Percentiles rank a stretch among this genome's conserved stretches.
phyloP scores from a whole-genome alignment of 768 basidiomycete genomes.

The Lentinula edodes region DNA sequence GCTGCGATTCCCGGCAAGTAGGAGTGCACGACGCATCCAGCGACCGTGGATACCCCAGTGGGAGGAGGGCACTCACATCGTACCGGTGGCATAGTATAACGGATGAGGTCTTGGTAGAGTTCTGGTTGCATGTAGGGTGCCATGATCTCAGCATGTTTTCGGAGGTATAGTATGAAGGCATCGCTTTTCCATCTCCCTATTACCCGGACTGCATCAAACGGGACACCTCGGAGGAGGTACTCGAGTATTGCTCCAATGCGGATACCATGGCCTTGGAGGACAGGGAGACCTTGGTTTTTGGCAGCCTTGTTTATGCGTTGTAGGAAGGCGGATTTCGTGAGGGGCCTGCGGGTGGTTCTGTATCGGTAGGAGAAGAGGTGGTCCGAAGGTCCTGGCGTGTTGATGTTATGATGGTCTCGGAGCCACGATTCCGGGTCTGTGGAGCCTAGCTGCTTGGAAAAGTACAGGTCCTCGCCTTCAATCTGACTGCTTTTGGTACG shows the following conservation, averaged over 20 bases:
- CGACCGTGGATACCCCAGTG: not conserved
- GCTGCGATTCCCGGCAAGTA: not conserved
- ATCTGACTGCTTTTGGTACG: conserved; percentile 18
- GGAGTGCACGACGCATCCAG: conserved; percentile 4
- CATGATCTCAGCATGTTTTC: conserved; percentile 15
- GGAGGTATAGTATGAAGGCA: conserved; percentile 14
- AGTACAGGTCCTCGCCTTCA: conserved; percentile 25
- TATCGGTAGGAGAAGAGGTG: conserved; percentile 25
- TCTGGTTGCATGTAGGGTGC: conserved; percentile 14
- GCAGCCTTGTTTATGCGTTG: conserved; percentile 7
- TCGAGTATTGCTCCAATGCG: conserved; percentile 19
- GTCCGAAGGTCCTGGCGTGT: conserved; percentile 11
- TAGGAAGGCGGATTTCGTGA: conserved; percentile 12
- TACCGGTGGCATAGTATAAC: conserved; percentile 7
- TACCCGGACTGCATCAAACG: conserved; percentile 17
- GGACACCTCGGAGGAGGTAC: conserved; percentile 16
- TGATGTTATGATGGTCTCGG: conserved; percentile 24
- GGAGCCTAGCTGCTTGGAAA: conserved; percentile 20
- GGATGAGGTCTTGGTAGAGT: conserved; percentile 3
- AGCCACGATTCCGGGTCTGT: conserved; percentile 22
- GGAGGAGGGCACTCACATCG: not conserved
- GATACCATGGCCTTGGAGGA: conserved; percentile 20
- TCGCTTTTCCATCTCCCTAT: conserved; percentile 19
- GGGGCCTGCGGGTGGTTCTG: not conserved
- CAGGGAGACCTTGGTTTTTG: not conserved